Conservation (phyloP, 2,329 filamentous ascomycete species). For the Aspergillus thermomutatus region DNA sequence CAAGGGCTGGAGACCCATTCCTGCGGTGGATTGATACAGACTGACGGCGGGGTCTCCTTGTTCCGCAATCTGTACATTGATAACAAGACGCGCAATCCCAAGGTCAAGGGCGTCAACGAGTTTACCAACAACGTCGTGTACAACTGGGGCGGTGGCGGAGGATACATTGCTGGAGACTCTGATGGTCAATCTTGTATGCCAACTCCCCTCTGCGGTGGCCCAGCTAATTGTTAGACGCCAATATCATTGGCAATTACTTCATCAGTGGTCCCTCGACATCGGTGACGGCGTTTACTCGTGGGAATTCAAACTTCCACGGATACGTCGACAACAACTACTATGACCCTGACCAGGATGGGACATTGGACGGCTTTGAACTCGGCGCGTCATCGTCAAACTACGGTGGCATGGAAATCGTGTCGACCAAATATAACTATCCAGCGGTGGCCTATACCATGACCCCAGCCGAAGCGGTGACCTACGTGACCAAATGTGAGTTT, state of each 20-base stretch:
- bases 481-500: constrained; percentile 11
- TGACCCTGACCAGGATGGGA: constrained; percentile 50
- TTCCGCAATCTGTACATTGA: constrained; percentile 57
- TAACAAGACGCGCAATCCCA: constrained; percentile 57
- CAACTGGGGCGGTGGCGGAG: constrained; percentile 52
- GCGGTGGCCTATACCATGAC: constrained; percentile 6
- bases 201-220: background rate
- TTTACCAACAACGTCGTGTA: constrained; percentile 53
- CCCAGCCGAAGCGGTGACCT: constrained; percentile 8
- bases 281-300: constrained; percentile 52
- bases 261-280: constrained; percentile 52
- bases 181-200: constrained; percentile 37
- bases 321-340: constrained; percentile 54
- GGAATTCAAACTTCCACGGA: constrained; percentile 53
- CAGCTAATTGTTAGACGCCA: constrained; percentile 31
- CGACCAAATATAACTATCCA: constrained; percentile 12
- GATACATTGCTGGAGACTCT: constrained; percentile 54
- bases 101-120: constrained; percentile 56
- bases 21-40: constrained; percentile 47
- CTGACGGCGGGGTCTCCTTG: constrained; percentile 33
- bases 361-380: constrained; percentile 41
- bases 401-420: constrained; percentile 13
- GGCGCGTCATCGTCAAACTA: constrained; percentile 9
- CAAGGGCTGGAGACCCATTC: constrained; percentile 54
- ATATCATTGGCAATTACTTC: constrained; percentile 58